Conservation (phyloP, 192 early-diverging fungal species). For the Podila minutissima region DNA sequence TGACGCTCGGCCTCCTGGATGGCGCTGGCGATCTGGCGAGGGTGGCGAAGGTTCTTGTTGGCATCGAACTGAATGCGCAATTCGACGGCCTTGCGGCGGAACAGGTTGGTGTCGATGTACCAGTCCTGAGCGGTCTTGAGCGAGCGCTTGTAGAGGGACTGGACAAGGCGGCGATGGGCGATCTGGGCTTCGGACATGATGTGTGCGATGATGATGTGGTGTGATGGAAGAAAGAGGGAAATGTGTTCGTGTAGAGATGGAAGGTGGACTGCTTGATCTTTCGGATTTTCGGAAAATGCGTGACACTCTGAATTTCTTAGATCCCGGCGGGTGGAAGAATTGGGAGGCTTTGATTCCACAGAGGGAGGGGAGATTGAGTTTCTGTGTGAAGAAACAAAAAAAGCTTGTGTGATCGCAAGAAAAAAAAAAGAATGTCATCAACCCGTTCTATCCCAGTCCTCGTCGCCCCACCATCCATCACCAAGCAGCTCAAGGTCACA, state of each 20-base stretch:
- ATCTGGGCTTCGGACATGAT: constrained; percentile 57
- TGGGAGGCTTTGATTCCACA: no score
- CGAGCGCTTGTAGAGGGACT: constrained; percentile 85
- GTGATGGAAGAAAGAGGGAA: constrained; percentile 4
- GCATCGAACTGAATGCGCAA: constrained; percentile 88
- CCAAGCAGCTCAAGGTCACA: constrained; percentile 34
- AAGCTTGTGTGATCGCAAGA: not conserved
- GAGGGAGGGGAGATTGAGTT: no score
- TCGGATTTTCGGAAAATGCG: constrained; percentile 6
- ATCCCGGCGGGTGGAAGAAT: no score
- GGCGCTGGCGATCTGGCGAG: constrained; percentile 74
- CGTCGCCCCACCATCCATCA: constrained; percentile 24
- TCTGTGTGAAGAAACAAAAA: no score
- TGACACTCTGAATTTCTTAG: no score
- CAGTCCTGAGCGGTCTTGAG: constrained; percentile 88
- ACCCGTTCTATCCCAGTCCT: constrained; percentile 18
- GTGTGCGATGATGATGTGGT: not conserved
- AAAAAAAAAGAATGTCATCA: not conserved
- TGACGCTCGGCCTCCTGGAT: constrained; percentile 77
- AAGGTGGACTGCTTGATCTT: not conserved
- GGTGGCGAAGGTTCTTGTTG: constrained; percentile 77
- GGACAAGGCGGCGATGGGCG: constrained; percentile 78
- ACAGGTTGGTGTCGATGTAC: constrained; percentile 84
- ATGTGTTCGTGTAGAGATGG: not conserved
- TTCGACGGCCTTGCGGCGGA: constrained; percentile 83